Evolutionary conservation across 257 asterid species (phyloP), one percentile per base, ranked within the genome.

Genomic region (Phtheirospermum japonicum): DNA sequence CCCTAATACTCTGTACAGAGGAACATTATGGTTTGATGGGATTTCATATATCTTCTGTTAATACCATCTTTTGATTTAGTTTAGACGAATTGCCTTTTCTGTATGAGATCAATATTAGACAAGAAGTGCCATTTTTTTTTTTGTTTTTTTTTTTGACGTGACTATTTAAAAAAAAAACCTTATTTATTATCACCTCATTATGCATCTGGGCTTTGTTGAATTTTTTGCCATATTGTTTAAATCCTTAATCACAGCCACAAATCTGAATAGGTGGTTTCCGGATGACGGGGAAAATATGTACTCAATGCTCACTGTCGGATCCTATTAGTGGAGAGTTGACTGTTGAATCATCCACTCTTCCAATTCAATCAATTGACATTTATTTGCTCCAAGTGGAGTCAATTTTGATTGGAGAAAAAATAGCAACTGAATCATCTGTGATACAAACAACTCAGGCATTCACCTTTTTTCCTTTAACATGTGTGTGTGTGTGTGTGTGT

Each of bases 401-500:
- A 52, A 83, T 90, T 72, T 78, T 90, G 85, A 61, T 74, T 59
- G 97, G 95, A 16, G 95, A 90, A 70, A 85, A 71, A 64, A 83
- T 90, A 67, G 88, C 86, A 33, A 83, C 93, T 3, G 97, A 90
- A 79, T 72, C 85, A 55, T 73, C 93, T 56, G 61, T 77, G 74
- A 75, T 87, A 66, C 97, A 90, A 71, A 80, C 89, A 75, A 90
- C 90, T 69, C 97, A 87, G 97, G 97, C 82, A 81, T 55, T 78
- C 54, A 43, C 69, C 36, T 2, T 37, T 59, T 65, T 68, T 63
- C 51, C 39, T 55, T 50, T 64, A 61, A 54, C 73, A 28, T 52
- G 50, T 26, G 36, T 51, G 30, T 56, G 53, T 26, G 36, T 51
- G 30, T 56, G 53, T 50, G 18, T 67, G 3, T 50, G 18, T 67